These are phyloP conservation scores for Ambrosia hybrid DNA, from an alignment of 140 eudicot species.

Conservation along the genomic window DNA sequence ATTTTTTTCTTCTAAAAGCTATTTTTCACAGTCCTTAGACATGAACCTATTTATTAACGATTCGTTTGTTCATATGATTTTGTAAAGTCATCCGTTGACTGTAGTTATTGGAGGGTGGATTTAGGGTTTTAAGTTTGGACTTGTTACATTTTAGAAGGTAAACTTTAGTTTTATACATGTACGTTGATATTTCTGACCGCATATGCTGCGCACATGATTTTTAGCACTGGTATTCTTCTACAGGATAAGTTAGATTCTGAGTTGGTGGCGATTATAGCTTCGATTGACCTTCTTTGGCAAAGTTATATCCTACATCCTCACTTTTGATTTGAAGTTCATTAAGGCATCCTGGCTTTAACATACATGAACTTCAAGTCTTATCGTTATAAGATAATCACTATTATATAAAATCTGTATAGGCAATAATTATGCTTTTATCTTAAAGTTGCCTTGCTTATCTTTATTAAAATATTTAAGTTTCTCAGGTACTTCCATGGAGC, in stretches of 20 bases:
- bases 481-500: conserved; percentile 76
- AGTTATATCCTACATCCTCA: conserved; percentile 15
- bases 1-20: not conserved
- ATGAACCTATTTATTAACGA: not conserved
- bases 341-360: conserved; percentile 19
- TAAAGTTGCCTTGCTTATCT: conserved; percentile 42
- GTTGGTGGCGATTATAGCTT: conserved; percentile 14
- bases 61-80: conserved; percentile 1
- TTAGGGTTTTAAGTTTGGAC: conserved; percentile 6
- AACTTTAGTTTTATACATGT: not conserved
- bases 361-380: not conserved
- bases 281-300: conserved; percentile 4
- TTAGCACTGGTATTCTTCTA: conserved; percentile 13
- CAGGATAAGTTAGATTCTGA: not conserved
- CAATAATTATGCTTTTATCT: conserved; percentile 8
- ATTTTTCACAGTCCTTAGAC: not conserved
- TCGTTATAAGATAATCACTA: too few relatives aligned
- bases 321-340: conserved; percentile 8
- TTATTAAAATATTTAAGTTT: conserved; percentile 47
- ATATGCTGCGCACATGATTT: conserved; percentile 10
- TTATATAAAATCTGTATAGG: not conserved
- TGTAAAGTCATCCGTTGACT: not conserved
- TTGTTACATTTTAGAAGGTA: not conserved
- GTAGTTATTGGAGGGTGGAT: not conserved
- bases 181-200: conserved; percentile 12